Conservation (phyloP, 2,329 filamentous ascomycete genomes). For the Capronia coronata region DNA sequence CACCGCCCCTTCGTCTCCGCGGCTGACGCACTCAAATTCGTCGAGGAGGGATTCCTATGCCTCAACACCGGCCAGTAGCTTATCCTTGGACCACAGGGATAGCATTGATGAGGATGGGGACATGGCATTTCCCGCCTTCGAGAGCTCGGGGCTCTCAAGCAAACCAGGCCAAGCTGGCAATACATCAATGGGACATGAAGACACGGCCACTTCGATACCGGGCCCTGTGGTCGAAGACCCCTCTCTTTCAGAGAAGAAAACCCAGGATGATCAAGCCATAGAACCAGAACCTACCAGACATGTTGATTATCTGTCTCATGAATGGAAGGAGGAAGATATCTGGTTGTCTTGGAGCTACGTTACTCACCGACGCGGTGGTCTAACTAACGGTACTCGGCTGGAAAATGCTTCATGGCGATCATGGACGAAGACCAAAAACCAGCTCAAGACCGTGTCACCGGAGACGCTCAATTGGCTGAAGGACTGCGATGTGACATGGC, state of each 20-base stretch:
- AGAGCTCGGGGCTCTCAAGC: slow-evolving; percentile 4
- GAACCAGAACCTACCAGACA: slow-evolving; percentile 71
- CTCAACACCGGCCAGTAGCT: slow-evolving; percentile 35
- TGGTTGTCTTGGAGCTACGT: slow-evolving; percentile 97
- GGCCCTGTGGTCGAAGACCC: slow-evolving; percentile 53
- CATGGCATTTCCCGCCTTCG: slow-evolving; percentile 44
- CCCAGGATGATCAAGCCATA: slow-evolving; percentile 74
- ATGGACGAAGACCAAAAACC: slow-evolving; percentile 89
- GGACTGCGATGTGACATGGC: slow-evolving; percentile 94
- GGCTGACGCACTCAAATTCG: slow-evolving; percentile 30
- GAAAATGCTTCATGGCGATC: slow-evolving; percentile 97
- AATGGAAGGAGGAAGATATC: slow-evolving; percentile 92
- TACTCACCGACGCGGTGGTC: slow-evolving; percentile 68
- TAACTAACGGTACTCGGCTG: slow-evolving; percentile 71
- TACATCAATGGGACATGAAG: slow-evolving; percentile 34
- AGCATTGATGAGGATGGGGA: slow-evolving; percentile 30
- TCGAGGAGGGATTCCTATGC: slow-evolving; percentile 33
- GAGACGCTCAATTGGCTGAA: slow-evolving; percentile 96
- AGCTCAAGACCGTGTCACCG: slow-evolving; percentile 78
- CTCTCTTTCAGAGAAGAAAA: slow-evolving; percentile 52
- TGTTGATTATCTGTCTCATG: slow-evolving; percentile 91
- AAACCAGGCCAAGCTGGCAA: slow-evolving; percentile 18
- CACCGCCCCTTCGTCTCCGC: slow-evolving; percentile 36
- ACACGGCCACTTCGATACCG: slow-evolving; percentile 31
- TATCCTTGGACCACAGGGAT: slow-evolving; percentile 33